These are phyloP conservation scores for Mycena crocata DNA, from an alignment of 768 basidiomycete genomes.

Conservation along the genomic window DNA sequence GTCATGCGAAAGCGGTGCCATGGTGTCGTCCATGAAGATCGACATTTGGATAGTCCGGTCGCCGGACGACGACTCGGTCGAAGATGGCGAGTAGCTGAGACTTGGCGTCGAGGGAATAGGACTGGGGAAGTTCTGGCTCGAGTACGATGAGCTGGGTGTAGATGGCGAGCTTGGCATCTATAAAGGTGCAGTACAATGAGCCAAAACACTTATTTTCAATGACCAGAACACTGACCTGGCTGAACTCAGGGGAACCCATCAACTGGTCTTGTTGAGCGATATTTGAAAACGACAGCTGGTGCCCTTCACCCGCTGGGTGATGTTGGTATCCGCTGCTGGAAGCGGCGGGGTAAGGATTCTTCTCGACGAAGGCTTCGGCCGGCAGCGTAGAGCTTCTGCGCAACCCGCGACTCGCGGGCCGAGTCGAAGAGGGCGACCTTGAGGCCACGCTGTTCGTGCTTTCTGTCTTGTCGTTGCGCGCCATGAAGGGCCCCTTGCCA, in stretches of 20 bases:
- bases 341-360: conserved; percentile 10
- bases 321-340: conserved; percentile 2
- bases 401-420: conserved; percentile 39
- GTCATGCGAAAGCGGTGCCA: conserved; percentile 33
- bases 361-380: conserved; percentile 42
- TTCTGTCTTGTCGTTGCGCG: conserved; percentile 29
- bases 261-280: conserved; percentile 31
- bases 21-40: conserved; percentile 59
- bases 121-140: conserved; percentile 39
- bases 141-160: conserved; percentile 22
- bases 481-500: conserved; percentile 43
- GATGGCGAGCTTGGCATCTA: conserved; percentile 20
- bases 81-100: conserved; percentile 69
- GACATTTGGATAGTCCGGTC: conserved; percentile 70
- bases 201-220: not conserved
- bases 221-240: conserved; percentile 12
- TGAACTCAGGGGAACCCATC: conserved; percentile 27
- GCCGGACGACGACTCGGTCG: conserved; percentile 66
- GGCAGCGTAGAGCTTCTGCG: conserved; percentile 59
- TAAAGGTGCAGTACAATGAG: not conserved
- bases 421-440: conserved; percentile 30
- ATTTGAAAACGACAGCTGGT: conserved; percentile 28
- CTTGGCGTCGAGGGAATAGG: conserved; percentile 67
- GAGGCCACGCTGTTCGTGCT: not conserved
- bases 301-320: conserved; percentile 24